Evolutionary conservation across 2,329 filamentous ascomycete genomes (phyloP).

Genomic region (Fusarium mundagurra): DNA sequence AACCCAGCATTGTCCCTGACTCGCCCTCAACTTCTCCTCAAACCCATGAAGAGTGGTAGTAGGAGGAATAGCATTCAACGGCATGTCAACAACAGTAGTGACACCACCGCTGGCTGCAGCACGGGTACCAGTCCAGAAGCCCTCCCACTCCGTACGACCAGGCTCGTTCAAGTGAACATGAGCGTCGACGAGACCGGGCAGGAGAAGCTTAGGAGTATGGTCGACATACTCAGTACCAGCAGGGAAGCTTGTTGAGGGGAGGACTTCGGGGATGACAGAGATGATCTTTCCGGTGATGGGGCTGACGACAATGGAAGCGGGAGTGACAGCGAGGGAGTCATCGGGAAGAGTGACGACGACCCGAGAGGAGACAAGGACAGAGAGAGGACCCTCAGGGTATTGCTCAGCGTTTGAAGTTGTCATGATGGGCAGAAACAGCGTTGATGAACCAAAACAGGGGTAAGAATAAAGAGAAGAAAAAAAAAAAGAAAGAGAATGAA

Average conservation of each 20-base stretch:
- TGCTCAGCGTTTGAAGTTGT: slow-evolving; percentile 39
- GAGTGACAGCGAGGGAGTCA: slow-evolving; percentile 71
- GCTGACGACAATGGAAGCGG: slow-evolving; percentile 86
- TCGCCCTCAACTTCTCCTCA: slow-evolving; percentile 85
- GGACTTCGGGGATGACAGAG: slow-evolving; percentile 75
- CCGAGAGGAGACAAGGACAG: slow-evolving; percentile 84
- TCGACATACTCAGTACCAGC: slow-evolving; percentile 78
- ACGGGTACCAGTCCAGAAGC: slow-evolving; percentile 92
- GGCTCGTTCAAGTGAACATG: slow-evolving; percentile 99
- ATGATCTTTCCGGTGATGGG: slow-evolving; percentile 84
- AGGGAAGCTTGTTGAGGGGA: slow-evolving; percentile 81
- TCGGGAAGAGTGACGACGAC: slow-evolving; percentile 80
- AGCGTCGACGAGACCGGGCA: slow-evolving; percentile 93
- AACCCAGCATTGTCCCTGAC: slow-evolving; percentile 91
- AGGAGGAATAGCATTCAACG: slow-evolving; percentile 93
- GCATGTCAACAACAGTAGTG: slow-evolving; percentile 98
- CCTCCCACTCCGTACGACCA: slow-evolving; percentile 97
- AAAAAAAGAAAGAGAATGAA: background rate
- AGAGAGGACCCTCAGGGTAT: slow-evolving; percentile 56
- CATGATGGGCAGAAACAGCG: slow-evolving; percentile 40
- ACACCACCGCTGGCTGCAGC: slow-evolving; percentile 96
- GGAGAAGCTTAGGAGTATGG: slow-evolving; percentile 83
- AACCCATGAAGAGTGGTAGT: slow-evolving; percentile 89
- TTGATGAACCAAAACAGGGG: background rate
- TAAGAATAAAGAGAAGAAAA: slow-evolving; percentile 14